These are phyloP conservation scores for Fusarium sp. DNA, from an alignment of 2,329 filamentous ascomycete species.

Conservation along the genomic window DNA sequence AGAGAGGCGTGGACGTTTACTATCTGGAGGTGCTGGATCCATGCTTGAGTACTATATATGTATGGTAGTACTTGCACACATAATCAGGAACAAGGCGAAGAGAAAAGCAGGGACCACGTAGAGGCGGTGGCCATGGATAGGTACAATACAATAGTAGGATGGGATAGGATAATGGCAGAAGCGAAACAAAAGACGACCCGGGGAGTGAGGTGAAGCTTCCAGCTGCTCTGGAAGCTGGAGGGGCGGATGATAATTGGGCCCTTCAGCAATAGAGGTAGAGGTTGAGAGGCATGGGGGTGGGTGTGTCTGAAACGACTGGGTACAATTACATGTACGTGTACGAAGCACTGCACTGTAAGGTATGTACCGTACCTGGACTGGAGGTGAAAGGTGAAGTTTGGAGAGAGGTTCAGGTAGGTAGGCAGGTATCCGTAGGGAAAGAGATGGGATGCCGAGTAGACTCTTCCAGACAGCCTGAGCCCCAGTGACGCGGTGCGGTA, in stretches of 20 bases:
- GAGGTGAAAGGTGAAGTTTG: slow-evolving; percentile 32
- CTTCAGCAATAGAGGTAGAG: slow-evolving; percentile 43
- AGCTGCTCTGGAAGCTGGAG: slow-evolving; percentile 41
- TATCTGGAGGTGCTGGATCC: slow-evolving; percentile 67
- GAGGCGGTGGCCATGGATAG: slow-evolving; percentile 48
- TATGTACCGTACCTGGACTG: slow-evolving; percentile 8
- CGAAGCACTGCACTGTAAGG: slow-evolving; percentile 36
- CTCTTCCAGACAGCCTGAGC: slow-evolving; percentile 33
- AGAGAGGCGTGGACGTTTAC: slow-evolving; percentile 66
- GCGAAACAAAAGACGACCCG: slow-evolving; percentile 41
- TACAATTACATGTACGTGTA: slow-evolving; percentile 43
- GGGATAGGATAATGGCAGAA: slow-evolving; percentile 37
- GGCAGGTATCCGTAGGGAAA: slow-evolving; percentile 6
- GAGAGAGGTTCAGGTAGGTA: slow-evolving; percentile 28
- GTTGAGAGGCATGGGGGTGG: slow-evolving; percentile 46
- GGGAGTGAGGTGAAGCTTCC: slow-evolving; percentile 44
- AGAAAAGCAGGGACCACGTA: slow-evolving; percentile 51
- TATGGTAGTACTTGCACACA: slow-evolving; percentile 48
- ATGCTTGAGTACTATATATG: slow-evolving; percentile 59
- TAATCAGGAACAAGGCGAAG: slow-evolving; percentile 49
- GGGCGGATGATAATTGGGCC: slow-evolving; percentile 45
- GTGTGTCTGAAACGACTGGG: slow-evolving; percentile 44
- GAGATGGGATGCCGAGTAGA: slow-evolving; percentile 32
- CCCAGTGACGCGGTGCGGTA: slow-evolving; percentile 40
- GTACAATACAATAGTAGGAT: slow-evolving; percentile 17